These are phyloP conservation scores for Penicillium steckii DNA, from an alignment of 495 filamentous ascomycete genomes.

Conservation along the genomic window DNA sequence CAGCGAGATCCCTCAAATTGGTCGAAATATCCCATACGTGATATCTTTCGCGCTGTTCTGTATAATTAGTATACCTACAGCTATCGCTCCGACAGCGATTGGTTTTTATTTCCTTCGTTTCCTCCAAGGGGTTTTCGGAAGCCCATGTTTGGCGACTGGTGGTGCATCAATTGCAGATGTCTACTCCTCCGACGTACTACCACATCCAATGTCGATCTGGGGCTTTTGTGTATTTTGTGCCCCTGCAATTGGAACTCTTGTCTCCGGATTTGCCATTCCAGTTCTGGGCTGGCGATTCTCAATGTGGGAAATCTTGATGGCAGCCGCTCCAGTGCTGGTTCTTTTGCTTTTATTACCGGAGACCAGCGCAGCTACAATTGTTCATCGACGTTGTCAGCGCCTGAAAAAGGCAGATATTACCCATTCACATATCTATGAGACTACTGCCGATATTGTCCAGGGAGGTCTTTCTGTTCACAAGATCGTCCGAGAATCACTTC, in stretches of 20 bases:
- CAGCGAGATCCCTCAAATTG: slow-evolving; percentile 48
- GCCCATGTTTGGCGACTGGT: slow-evolving; percentile 46
- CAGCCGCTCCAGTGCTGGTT: slow-evolving; percentile 40
- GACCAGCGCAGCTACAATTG: slow-evolving; percentile 50
- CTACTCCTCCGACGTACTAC: slow-evolving; percentile 1
- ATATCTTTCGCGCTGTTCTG: slow-evolving; percentile 47
- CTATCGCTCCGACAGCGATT: slow-evolving; percentile 19
- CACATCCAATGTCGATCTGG: slow-evolving; percentile 25
- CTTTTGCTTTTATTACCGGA: slow-evolving; percentile 53
- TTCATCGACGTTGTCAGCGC: slow-evolving; percentile 49
- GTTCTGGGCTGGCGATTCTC: slow-evolving; percentile 44
- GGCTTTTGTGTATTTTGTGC: slow-evolving; percentile 28
- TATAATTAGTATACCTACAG: slow-evolving; percentile 43
- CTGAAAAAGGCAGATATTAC: slow-evolving; percentile 30
- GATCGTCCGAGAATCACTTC: slow-evolving; percentile 9
- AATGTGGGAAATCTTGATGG: slow-evolving; percentile 46
- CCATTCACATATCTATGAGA: slow-evolving; percentile 13
- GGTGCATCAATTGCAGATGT: slow-evolving; percentile 30
- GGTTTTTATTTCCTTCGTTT: slow-evolving; percentile 42
- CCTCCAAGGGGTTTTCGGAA: slow-evolving; percentile 52
- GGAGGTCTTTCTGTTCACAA: slow-evolving; percentile 24
- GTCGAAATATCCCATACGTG: slow-evolving; percentile 47
- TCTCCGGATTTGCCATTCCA: slow-evolving; percentile 37
- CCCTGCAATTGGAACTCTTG: slow-evolving; percentile 38
- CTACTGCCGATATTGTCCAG: slow-evolving; percentile 31